Base-by-base conservation (phyloP, 2,329 filamentous ascomycete species). In the Trichoderma sp. region DNA sequence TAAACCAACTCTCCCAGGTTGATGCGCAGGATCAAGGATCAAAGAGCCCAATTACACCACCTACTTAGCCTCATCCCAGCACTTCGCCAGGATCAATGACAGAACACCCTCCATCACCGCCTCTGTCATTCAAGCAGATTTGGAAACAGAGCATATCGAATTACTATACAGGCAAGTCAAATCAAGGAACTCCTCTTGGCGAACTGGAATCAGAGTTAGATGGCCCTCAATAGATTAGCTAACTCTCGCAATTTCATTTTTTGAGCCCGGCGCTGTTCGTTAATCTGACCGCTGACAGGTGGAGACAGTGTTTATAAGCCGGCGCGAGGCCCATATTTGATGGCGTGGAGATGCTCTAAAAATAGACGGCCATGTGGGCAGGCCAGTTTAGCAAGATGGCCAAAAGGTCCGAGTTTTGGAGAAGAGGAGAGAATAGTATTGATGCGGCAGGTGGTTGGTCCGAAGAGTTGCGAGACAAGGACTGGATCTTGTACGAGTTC, bases 241-340 rank as follows among this genome's bases (percentile, higher is more conserved):
- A 57, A 26, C 39, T 18, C 15, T 5, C 12, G 26, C 36, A 24
- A 65, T 32, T 47, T 68, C 53, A 24, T 58, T 12, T 43, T 43
- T 15, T 56, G 7, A 18, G 34, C 24, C 47, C 65, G 24, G 28
- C 53, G 26, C 7, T 26, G 6, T 32, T 69, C 66, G 56, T 47
- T 18, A 51, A 69, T 61, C 66, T 69, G 36, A 47, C 56, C 26
- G 56, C 66, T 69, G 36, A 69, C 66, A 32, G 18, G 30, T 58
- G 39, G 58, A 53, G 47, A 51, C 15, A 4, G 5, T 21, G n/a
- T 56, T 39, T 28, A 28, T 39, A 57, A 28, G 30, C 64, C 64
- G 30, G 15, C 18, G 21, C 4, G 30, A 28, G 26, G 36, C 26
- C 56, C 56, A 61, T 34, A 61, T 24, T 58, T 57, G 18, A 28